These are phyloP conservation scores for Claviceps fusiformis DNA, from an alignment of 2,329 filamentous ascomycete species.

Conservation along the genomic window DNA sequence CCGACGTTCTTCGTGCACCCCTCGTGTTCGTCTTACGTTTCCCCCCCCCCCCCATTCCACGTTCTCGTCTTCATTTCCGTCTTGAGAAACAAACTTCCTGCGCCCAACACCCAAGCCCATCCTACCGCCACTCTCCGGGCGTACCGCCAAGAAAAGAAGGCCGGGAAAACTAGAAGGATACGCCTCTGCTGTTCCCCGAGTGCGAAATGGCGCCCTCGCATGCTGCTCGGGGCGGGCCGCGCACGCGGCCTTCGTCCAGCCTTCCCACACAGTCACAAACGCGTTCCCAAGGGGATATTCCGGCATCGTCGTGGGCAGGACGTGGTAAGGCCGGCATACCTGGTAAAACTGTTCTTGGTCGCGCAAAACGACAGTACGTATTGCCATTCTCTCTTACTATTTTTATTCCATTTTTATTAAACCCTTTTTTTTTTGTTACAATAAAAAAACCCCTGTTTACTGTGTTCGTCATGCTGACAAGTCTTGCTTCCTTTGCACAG, in stretches of 20 bases:
- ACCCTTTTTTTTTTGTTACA: not conserved
- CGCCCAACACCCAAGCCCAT: no score
- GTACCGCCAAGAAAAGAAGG: not conserved
- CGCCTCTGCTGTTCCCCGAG: not conserved
- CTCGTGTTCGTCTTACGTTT: no score
- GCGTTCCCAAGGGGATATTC: not conserved
- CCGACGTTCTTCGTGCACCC: no score
- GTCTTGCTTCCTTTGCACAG: not conserved
- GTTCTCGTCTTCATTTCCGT: no score
- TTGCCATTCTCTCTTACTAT: not conserved
- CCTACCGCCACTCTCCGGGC: no score
- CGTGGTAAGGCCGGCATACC: not conserved
- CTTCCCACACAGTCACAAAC: not conserved
- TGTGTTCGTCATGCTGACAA: not conserved
- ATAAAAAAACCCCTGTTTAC: not conserved
- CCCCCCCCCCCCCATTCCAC: no score
- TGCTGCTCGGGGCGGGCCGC: not conserved
- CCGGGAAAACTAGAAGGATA: no score
- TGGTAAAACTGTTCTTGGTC: slow-evolving; percentile 4
- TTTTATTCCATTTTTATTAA: no score
- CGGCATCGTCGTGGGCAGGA: not conserved
- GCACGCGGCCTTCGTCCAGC: not conserved
- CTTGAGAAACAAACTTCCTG: no score
- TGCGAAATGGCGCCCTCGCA: not conserved
- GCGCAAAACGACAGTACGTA: slow-evolving; percentile 1